A percentile compares a stretch with the other conserved stretches of the same genome.
These are phyloP conservation scores for Talaromyces proteolyticus DNA, from an alignment of 495 filamentous ascomycete genomes.

Conservation along the genomic window DNA sequence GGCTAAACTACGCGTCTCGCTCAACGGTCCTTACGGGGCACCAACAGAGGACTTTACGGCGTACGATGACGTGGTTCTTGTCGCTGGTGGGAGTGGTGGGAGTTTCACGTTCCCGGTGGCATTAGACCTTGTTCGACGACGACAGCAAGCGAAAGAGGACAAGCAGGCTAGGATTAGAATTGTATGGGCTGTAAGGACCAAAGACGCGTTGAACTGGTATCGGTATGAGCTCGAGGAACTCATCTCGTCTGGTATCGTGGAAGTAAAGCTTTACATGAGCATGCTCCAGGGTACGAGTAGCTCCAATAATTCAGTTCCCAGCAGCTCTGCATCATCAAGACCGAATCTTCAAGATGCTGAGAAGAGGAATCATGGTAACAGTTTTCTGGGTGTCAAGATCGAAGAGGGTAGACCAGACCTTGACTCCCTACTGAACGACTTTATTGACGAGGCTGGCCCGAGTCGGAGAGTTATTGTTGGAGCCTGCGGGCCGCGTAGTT, in stretches of 20 bases:
- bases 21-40: conserved; percentile 55
- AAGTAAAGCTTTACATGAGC: not conserved
- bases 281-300: not conserved
- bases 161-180: not conserved
- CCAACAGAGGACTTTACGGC: conserved; percentile 40
- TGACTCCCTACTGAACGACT: not conserved
- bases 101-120: conserved; percentile 42
- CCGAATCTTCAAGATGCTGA: not conserved
- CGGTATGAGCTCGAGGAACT: not conserved
- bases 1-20: conserved; percentile 45
- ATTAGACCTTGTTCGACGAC: not conserved
- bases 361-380: not conserved
- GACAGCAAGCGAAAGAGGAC: not conserved
- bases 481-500: not conserved
- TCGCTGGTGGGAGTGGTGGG: conserved; percentile 54
- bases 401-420: not conserved
- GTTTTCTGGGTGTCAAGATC: not conserved
- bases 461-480: not conserved
- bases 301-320: not conserved
- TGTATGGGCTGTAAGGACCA: not conserved
- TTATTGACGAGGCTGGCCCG: not conserved
- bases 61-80: conserved; percentile 51
- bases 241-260: not conserved
- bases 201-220: not conserved
- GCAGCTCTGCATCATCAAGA: not conserved